A percentile compares a stretch with the other conserved stretches of the same genome.
phyloP scores from a whole-genome alignment of 352 stramenopile species.

The Globisporangium cederbergense region DNA sequence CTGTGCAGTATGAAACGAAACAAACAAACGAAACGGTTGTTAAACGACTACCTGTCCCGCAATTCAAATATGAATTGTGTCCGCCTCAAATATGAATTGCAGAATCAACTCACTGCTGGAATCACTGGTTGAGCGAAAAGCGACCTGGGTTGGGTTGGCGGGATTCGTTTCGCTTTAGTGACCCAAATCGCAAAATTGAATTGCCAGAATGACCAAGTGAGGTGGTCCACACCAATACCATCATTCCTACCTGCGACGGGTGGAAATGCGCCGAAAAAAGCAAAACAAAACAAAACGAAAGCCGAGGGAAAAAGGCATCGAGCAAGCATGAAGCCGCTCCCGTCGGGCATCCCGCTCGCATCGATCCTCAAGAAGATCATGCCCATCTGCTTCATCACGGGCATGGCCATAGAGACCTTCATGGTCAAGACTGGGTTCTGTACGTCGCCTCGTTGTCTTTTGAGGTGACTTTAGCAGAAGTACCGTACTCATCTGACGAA shows the following conservation, averaged over 20 bases:
- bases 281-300: background rate
- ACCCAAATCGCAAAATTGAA: slow-evolving; percentile 7
- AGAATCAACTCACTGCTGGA: too few species aligned
- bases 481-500: background rate
- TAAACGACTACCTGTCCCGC: background rate
- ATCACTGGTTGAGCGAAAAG: too few species aligned
- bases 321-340: slow-evolving; percentile 23
- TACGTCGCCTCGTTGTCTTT: slow-evolving; percentile 26
- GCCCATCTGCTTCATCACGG: slow-evolving; percentile 81
- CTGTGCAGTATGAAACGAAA: background rate
- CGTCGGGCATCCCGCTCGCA: slow-evolving; percentile 43
- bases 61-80: slow-evolving; percentile 21
- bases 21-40: background rate
- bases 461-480: background rate
- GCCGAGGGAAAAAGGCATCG: background rate
- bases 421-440: slow-evolving; percentile 90
- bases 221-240: slow-evolving; percentile 4
- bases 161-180: slow-evolving; percentile 1
- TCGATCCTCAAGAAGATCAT: slow-evolving; percentile 83
- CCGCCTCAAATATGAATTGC: background rate
- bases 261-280: slow-evolving; percentile 3
- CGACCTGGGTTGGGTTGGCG: too few species aligned
- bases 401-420: slow-evolving; percentile 82
- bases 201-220: background rate
- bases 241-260: background rate